These are phyloP conservation scores for Sungouiozyma ichnusensis DNA, from an alignment of 805 yeast species.

Conservation along the genomic window DNA sequence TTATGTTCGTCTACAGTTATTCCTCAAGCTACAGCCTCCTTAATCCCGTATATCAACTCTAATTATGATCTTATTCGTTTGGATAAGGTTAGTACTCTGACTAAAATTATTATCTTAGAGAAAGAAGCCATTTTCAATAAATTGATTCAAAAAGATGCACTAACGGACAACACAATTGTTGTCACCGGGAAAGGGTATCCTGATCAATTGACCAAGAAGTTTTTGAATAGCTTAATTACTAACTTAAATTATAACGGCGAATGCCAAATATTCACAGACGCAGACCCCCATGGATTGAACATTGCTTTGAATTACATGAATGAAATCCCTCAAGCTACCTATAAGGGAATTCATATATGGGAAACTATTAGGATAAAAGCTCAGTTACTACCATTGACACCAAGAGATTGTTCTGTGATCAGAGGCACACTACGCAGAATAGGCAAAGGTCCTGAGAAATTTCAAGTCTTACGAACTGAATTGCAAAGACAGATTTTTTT, in stretches of 20 bases:
- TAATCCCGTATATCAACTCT: conserved; percentile 34
- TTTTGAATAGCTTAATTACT: conserved; percentile 27
- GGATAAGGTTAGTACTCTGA: neutral
- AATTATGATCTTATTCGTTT: conserved; percentile 6
- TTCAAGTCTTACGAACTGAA: conserved; percentile 29
- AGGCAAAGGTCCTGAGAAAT: neutral
- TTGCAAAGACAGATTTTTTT: conserved; percentile 48
- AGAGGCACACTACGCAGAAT: conserved; percentile 13
- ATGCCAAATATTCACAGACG: conserved; percentile 44
- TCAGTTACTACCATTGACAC: conserved; percentile 15
- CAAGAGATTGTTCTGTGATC: conserved; percentile 24
- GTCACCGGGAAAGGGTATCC: conserved; percentile 68
- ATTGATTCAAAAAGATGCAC: conserved; percentile 10
- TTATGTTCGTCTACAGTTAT: neutral
- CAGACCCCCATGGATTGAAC: conserved; percentile 56
- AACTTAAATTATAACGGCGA: conserved; percentile 19
- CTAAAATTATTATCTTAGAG: conserved; percentile 35
- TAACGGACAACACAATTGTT: conserved; percentile 22
- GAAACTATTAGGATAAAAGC: conserved; percentile 9
- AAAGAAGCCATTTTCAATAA: conserved; percentile 43
- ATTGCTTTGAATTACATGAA: conserved; percentile 40
- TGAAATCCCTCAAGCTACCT: conserved; percentile 1
- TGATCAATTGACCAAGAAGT: conserved; percentile 42
- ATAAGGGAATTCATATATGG: conserved; percentile 16
- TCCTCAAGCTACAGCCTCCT: conserved; percentile 10